These are phyloP conservation scores for Trichoderma atroviride DNA, from an alignment of 2,329 filamentous ascomycete genomes.

Conservation along the genomic window DNA sequence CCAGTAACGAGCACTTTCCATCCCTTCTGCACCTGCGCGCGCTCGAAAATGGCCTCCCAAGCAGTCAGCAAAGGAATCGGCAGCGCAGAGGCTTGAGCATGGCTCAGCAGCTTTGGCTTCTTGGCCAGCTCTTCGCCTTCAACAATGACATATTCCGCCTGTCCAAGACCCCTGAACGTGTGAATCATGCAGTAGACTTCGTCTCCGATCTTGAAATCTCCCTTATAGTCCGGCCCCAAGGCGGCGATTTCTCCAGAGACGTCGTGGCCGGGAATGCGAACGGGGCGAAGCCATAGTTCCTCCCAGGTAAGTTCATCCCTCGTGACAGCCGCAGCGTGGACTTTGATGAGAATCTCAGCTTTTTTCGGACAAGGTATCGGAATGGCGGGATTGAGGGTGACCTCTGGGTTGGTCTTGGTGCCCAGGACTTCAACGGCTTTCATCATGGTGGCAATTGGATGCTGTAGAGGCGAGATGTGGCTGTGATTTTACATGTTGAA, in stretches of 20 bases:
- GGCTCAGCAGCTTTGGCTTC: slow-evolving; percentile 32
- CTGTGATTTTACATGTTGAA: background rate
- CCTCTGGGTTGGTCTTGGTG: slow-evolving; percentile 28
- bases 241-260: slow-evolving; percentile 39
- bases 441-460: slow-evolving; percentile 32
- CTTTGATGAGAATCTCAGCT: slow-evolving; percentile 36
- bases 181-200: slow-evolving; percentile 37
- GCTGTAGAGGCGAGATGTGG: background rate
- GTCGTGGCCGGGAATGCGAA: slow-evolving; percentile 42
- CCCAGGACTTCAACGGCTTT: slow-evolving; percentile 40
- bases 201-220: slow-evolving; percentile 29
- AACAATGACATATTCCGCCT: slow-evolving; percentile 37
- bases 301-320: slow-evolving; percentile 41
- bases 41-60: slow-evolving; percentile 35
- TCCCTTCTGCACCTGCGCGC: slow-evolving; percentile 27
- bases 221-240: slow-evolving; percentile 34
- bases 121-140: slow-evolving; percentile 26
- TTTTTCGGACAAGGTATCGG: slow-evolving; percentile 29
- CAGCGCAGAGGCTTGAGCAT: slow-evolving; percentile 37
- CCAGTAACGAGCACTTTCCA: slow-evolving; percentile 37
- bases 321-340: slow-evolving; percentile 41
- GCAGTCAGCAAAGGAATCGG: slow-evolving; percentile 40
- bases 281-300: slow-evolving; percentile 37
- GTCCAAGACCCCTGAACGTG: slow-evolving; percentile 28
- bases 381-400: slow-evolving; percentile 29